Percentiles rank a stretch among this genome's conserved stretches.
These are phyloP conservation scores for Schizochytrium sp. DNA, from an alignment of 108 stramenopile genomes.

Conservation along the genomic window DNA sequence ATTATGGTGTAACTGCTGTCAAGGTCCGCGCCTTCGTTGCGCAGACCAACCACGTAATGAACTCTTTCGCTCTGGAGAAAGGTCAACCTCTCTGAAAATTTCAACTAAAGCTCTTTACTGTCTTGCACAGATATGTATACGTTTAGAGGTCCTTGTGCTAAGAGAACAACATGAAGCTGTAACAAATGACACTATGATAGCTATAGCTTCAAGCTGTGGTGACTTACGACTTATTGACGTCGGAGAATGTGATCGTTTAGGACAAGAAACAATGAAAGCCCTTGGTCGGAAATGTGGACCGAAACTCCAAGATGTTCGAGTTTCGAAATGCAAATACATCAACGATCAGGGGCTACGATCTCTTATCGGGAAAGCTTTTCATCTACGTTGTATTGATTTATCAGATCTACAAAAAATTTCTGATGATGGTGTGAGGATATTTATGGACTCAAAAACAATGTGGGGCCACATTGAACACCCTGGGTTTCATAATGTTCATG, in stretches of 20 bases:
- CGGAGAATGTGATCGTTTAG: not conserved
- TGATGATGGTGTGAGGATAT: not conserved
- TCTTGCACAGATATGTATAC: not conserved
- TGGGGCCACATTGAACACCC: not conserved
- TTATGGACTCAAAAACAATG: conserved; percentile 21
- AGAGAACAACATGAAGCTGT: not conserved
- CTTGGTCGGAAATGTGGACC: not conserved
- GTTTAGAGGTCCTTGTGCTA: not conserved
- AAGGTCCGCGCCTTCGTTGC: not conserved
- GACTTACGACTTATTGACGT: not conserved
- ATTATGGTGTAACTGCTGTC: not conserved
- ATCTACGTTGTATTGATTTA: conserved; percentile 28
- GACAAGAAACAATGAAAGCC: not conserved
- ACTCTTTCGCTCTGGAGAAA: not conserved
- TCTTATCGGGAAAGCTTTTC: not conserved
- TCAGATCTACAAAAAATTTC: conserved; percentile 16
- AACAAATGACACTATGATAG: not conserved
- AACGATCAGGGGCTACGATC: not conserved
- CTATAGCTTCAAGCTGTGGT: not conserved
- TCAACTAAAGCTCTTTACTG: not conserved
- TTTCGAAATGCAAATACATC: conserved; percentile 17
- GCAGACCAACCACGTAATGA: not conserved
- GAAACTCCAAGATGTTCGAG: not conserved
- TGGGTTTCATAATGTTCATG: not conserved
- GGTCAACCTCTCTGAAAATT: not conserved